phyloP scores from a whole-genome alignment of 2,329 filamentous ascomycete genomes.

The Tolypocladium album region DNA sequence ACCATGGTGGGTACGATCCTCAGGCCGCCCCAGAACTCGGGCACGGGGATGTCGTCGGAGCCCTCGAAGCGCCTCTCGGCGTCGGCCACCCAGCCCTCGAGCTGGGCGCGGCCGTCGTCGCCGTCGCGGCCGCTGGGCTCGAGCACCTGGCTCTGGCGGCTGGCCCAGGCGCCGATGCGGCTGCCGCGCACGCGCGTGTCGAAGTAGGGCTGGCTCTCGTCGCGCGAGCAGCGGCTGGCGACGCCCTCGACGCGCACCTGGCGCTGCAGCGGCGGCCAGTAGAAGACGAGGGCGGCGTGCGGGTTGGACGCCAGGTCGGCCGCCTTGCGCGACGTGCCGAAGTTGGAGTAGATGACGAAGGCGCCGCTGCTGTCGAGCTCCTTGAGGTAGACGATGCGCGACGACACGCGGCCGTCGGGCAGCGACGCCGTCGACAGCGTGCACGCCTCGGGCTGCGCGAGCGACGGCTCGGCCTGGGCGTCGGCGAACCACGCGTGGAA shows the following conservation, averaged over 20 bases:
- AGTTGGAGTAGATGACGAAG: constrained; percentile 92
- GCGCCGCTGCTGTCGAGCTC: constrained; percentile 67
- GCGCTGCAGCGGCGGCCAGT: constrained; percentile 77
- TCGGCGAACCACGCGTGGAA: constrained; percentile 85
- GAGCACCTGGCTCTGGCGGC: constrained; percentile 73
- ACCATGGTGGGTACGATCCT: constrained; percentile 75
- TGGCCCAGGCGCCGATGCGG: constrained; percentile 87
- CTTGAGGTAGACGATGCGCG: constrained; percentile 88
- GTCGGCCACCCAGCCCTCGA: constrained; percentile 71
- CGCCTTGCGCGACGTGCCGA: constrained; percentile 64
- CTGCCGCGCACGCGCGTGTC: constrained; percentile 66
- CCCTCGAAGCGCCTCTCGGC: constrained; percentile 66
- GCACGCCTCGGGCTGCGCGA: constrained; percentile 78
- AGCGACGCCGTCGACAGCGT: constrained; percentile 76
- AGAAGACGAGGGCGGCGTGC: constrained; percentile 77
- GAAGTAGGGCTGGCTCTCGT: constrained; percentile 63
- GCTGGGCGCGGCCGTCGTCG: constrained; percentile 59
- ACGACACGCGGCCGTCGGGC: constrained; percentile 73
- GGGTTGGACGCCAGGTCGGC: constrained; percentile 61
- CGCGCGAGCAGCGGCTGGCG: constrained; percentile 52
- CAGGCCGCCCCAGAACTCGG: constrained; percentile 89
- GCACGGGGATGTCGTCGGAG: constrained; percentile 72
- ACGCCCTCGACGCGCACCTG: constrained; percentile 84
- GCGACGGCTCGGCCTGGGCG: constrained; percentile 44
- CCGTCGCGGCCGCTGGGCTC: constrained; percentile 26